These are phyloP conservation scores for Aspergillus transmontanensis DNA, from an alignment of 2,329 filamentous ascomycete genomes.

Conservation along the genomic window DNA sequence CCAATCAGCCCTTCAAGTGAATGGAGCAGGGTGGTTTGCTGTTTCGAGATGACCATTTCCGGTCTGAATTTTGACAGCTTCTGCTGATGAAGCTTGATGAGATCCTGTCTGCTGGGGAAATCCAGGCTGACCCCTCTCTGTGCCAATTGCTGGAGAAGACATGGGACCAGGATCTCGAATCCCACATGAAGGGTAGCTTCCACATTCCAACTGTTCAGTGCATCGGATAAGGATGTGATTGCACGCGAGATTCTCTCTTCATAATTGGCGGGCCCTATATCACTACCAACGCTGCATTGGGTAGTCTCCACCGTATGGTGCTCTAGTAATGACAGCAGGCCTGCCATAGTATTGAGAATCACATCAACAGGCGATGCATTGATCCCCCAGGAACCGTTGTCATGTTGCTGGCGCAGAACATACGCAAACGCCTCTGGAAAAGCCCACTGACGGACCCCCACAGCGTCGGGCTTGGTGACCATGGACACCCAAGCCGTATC, in stretches of 20 bases:
- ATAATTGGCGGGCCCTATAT: too few species aligned
- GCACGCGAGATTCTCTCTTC: too few species aligned
- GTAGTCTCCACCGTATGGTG: constrained; percentile 21
- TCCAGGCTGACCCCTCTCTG: constrained; percentile 29
- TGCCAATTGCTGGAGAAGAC: constrained; percentile 31
- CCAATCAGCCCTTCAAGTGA: constrained; percentile 46
- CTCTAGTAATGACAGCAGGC: constrained; percentile 31
- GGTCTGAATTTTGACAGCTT: constrained; percentile 32
- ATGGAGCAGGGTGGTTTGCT: constrained; percentile 33
- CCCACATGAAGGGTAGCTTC: constrained; percentile 32
- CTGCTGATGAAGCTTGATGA: constrained; percentile 23
- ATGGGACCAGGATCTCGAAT: constrained; percentile 39
- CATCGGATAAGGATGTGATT: too few species aligned
- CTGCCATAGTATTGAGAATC: constrained; percentile 38
- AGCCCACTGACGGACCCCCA: constrained; percentile 20
- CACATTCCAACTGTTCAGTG: constrained; percentile 23
- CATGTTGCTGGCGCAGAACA: constrained; percentile 27
- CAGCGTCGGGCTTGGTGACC: constrained; percentile 2
- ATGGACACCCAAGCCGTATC: too few species aligned
- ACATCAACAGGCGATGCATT: constrained; percentile 33
- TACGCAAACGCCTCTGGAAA: constrained; percentile 38
- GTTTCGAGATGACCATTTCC: constrained; percentile 30
- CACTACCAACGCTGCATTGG: too few species aligned
- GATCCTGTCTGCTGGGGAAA: constrained; percentile 25
- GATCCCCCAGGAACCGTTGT: constrained; percentile 31